These are phyloP conservation scores for Antrodiella citrinella DNA, from an alignment of 768 basidiomycete genomes.

Conservation along the genomic window DNA sequence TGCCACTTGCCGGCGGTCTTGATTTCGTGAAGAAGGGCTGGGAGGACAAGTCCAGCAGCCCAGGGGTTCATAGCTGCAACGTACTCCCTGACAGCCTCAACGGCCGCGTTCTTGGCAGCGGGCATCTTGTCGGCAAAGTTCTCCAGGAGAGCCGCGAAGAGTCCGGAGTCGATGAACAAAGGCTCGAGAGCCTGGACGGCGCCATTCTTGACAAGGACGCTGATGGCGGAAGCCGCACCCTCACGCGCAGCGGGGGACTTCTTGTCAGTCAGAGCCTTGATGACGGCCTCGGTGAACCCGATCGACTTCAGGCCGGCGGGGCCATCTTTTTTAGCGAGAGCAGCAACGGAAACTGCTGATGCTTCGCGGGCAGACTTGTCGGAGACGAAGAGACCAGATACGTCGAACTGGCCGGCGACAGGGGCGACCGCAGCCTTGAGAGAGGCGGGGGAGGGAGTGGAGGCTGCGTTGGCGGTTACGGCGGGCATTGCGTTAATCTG, in stretches of 20 bases:
- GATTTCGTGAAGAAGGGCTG: constrained; percentile 85
- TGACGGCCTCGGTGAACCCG: constrained; percentile 61
- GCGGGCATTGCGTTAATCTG: constrained; percentile 67
- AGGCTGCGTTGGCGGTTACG: constrained; percentile 59
- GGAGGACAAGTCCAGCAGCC: constrained; percentile 77
- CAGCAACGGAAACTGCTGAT: constrained; percentile 62
- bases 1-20: constrained; percentile 98
- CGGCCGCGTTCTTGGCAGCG: constrained; percentile 74
- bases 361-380: constrained; percentile 79
- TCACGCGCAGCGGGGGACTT: constrained; percentile 89
- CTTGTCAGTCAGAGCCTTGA: constrained; percentile 91
- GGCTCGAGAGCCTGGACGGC: constrained; percentile 82
- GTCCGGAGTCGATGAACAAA: constrained; percentile 76
- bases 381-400: constrained; percentile 69
- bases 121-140: constrained; percentile 93
- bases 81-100: constrained; percentile 74
- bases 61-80: constrained; percentile 81
- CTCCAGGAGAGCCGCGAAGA: constrained; percentile 84
- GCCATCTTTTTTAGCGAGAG: constrained; percentile 77
- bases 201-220: constrained; percentile 57
- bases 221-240: constrained; percentile 71
- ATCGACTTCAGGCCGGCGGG: constrained; percentile 64
- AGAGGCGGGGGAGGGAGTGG: constrained; percentile 52
- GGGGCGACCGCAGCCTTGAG: constrained; percentile 57
- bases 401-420: constrained; percentile 58